Percentiles rank a stretch among this genome's conserved stretches.
Evolutionary conservation across 805 yeast species (phyloP).

Genomic region (Schizosaccharomyces octosporus): DNA sequence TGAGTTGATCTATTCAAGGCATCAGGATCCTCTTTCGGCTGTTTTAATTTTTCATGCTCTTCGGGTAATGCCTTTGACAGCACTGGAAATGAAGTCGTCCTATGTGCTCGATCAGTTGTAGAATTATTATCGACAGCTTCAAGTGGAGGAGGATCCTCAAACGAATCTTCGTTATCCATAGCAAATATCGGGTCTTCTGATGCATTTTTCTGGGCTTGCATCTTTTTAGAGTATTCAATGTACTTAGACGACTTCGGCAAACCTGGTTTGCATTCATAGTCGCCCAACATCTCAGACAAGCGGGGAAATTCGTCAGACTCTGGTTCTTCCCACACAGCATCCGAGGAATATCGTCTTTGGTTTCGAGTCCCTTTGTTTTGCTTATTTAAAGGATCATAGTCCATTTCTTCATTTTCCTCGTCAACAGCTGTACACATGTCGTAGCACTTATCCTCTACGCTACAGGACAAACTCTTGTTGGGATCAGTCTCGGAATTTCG

Average conservation of each 20-base stretch:
- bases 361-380: background rate
- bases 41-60: too few species aligned
- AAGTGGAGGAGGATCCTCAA: background rate
- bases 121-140: background rate
- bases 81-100: too few species aligned
- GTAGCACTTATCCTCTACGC: background rate
- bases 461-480: background rate
- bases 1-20: slow-evolving; percentile 10
- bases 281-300: background rate
- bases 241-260: background rate
- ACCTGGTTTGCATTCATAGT: background rate
- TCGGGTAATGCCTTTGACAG: too few species aligned
- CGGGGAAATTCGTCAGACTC: background rate
- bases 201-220: background rate
- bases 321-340: slow-evolving; percentile 1
- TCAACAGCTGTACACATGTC: background rate
- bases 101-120: too few species aligned
- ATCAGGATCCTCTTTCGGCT: too few species aligned
- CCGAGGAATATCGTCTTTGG: background rate
- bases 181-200: background rate
- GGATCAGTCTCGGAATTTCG: background rate
- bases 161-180: background rate
- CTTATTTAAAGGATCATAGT: background rate
- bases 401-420: background rate
- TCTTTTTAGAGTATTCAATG: background rate